Conservation (phyloP, 1,284 basidiomycete species). For the Entoloma clypeatum region DNA sequence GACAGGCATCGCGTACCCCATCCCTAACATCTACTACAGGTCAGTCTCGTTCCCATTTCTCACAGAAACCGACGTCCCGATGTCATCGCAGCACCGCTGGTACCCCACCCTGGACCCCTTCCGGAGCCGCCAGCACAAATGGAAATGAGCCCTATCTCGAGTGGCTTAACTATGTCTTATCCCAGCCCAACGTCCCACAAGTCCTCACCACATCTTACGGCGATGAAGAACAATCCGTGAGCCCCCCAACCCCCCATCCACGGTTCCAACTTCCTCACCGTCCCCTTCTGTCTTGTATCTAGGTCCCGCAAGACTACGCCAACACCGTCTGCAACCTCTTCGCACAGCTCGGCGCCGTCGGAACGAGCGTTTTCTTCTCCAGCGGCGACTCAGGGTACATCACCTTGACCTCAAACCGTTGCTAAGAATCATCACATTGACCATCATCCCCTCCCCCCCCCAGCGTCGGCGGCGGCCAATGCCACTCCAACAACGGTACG, state of each 20-base stretch:
- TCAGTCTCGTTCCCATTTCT: conserved; percentile 16
- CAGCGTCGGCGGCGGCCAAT: conserved; percentile 60
- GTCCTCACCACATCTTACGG: conserved; percentile 56
- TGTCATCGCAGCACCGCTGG: conserved; percentile 50
- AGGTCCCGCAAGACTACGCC: conserved; percentile 56
- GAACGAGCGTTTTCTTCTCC: conserved; percentile 60
- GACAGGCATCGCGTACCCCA: conserved; percentile 57
- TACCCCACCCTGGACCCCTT: conserved; percentile 60
- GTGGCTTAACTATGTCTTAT: conserved; percentile 53
- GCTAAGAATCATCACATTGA: neutral
- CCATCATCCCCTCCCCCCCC: neutral
- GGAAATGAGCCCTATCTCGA: conserved; percentile 55
- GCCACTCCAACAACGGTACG: conserved; percentile 54
- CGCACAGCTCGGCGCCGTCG: conserved; percentile 57
- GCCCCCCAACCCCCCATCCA: conserved; percentile 7
- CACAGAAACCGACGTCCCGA: neutral
- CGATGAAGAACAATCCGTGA: conserved; percentile 51
- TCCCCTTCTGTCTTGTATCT: neutral
- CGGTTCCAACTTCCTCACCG: too few relatives aligned
- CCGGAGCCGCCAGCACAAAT: conserved; percentile 50
- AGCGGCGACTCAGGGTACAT: conserved; percentile 63
- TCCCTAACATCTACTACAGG: conserved; percentile 62
- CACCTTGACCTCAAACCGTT: conserved; percentile 23
- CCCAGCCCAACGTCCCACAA: conserved; percentile 45
- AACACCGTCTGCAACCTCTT: conserved; percentile 53